These are phyloP conservation scores for Carex kokanica DNA, from an alignment of 176 grass and related monocot species.

Conservation along the genomic window DNA sequence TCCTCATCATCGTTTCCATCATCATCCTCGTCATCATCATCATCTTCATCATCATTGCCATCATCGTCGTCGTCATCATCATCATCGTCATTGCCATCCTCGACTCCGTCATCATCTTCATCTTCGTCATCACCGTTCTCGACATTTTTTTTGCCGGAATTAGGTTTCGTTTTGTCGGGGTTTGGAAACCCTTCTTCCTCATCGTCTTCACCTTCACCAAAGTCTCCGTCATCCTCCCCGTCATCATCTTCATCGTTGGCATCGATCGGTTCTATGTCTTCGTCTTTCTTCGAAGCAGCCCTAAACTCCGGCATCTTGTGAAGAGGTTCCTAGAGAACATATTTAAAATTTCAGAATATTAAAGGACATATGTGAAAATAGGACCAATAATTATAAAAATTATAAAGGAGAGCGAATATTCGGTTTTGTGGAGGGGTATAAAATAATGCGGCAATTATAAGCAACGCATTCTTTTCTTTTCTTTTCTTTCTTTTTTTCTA, in stretches of 20 bases:
- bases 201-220: not conserved
- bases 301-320: not conserved
- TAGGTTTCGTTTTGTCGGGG: slow-evolving; percentile 1
- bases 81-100: not conserved
- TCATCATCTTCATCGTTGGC: not conserved
- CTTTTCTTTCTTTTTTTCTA: not conserved
- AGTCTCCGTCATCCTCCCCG: not conserved
- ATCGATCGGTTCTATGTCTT: not conserved
- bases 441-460: slow-evolving; percentile 1
- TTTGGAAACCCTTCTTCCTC: not conserved
- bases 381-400: not conserved
- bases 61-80: not conserved
- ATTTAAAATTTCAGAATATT: not conserved
- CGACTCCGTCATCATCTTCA: not conserved
- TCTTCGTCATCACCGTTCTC: not conserved
- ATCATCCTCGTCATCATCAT: slow-evolving; percentile 18
- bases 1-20: not conserved
- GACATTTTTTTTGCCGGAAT: not conserved
- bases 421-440: not conserved
- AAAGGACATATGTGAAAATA: not conserved
- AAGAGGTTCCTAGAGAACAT: not conserved
- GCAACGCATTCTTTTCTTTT: not conserved
- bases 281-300: not conserved
- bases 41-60: not conserved
- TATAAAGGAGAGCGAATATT: not conserved